Conservation (phyloP, 2,329 filamentous ascomycete genomes). For the Diatrype stigma region DNA sequence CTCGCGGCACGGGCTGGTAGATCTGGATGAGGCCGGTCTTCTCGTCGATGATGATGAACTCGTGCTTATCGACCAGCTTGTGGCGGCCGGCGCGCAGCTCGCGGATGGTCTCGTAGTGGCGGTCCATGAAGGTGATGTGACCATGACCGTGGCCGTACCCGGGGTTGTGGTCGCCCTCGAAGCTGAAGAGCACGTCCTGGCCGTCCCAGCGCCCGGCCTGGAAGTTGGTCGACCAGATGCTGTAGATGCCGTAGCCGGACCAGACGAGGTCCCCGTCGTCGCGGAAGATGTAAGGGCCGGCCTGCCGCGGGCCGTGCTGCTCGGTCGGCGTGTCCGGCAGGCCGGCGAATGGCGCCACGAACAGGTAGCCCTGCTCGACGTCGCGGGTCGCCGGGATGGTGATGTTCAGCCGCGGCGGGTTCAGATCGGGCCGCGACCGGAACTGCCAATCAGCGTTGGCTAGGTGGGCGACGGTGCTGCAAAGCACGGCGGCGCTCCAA, state of each 20-base stretch:
- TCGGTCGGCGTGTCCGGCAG: slow-evolving; percentile 30
- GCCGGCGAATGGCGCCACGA: slow-evolving; percentile 36
- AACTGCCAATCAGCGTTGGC: slow-evolving; percentile 38
- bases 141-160: slow-evolving; percentile 51
- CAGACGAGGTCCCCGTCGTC: slow-evolving; percentile 53
- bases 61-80: slow-evolving; percentile 48
- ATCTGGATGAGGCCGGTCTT: slow-evolving; percentile 50
- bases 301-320: slow-evolving; percentile 44
- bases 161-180: slow-evolving; percentile 49
- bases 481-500: slow-evolving; percentile 4
- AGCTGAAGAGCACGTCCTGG: slow-evolving; percentile 48
- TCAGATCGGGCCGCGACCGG: slow-evolving; percentile 41
- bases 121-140: slow-evolving; percentile 47
- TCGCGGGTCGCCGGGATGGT: slow-evolving; percentile 37
- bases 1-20: slow-evolving; percentile 44
- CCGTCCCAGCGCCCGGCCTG: slow-evolving; percentile 46
- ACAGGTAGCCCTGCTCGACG: slow-evolving; percentile 40
- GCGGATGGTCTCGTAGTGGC: slow-evolving; percentile 50
- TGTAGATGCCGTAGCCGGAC: slow-evolving; percentile 51
- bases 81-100: slow-evolving; percentile 49
- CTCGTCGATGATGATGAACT: slow-evolving; percentile 51
- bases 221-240: slow-evolving; percentile 51
- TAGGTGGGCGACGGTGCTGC: slow-evolving; percentile 6
- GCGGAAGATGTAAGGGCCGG: slow-evolving; percentile 51
- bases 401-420: slow-evolving; percentile 40